Base-by-base conservation (phyloP, 805 yeast species). In the Yarrowia sp. region DNA sequence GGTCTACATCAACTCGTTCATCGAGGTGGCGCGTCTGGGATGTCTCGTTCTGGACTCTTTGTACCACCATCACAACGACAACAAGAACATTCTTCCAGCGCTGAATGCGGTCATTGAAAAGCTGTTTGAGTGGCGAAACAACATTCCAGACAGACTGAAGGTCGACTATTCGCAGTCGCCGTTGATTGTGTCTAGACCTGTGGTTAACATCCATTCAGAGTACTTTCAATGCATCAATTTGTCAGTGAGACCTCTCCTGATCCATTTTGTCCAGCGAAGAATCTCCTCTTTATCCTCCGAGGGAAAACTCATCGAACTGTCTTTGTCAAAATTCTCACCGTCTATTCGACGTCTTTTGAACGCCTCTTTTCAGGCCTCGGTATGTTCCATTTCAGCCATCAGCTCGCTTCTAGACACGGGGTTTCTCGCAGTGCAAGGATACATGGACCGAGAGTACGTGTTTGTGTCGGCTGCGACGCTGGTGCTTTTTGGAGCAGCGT, bases 401-500 rank as follows among this genome's bases (percentile, higher is more conserved):
- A 33, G 53, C 13, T 43, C 67, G 15, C 60, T 71, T 8, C 20
- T 64, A n/a, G 42, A 43, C 14, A 36, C 64, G 6, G 53, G 68
- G 9, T 49, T 69, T 9, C 68, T 69, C 33, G 70, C 73, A 12
- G 64, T 66, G 0, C 70, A 63, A 40, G 73, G 74, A 2, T 72
- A 72, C 47, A 65, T 72, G 46, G 74, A 72, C 61, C 47, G 74
- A 38, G 74, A 72, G 58, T 72, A 72, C 63, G 47, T 66, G 13
- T 72, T 71, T 55, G 69, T 69, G n/a, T 67, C 74, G 2, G 73
- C 73, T 0, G 71, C 74, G 6, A 72, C 74, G 0, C 68, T 72
- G 47, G 66, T 70, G 10, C 68, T 72, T 30, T 71, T 72, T 50
- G 71, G 61, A 30, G 71, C 70, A 1, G 72, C 74, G 0, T 72